Conservation (phyloP, 2,329 filamentous ascomycete genomes). For the Exophiala bonariae region DNA sequence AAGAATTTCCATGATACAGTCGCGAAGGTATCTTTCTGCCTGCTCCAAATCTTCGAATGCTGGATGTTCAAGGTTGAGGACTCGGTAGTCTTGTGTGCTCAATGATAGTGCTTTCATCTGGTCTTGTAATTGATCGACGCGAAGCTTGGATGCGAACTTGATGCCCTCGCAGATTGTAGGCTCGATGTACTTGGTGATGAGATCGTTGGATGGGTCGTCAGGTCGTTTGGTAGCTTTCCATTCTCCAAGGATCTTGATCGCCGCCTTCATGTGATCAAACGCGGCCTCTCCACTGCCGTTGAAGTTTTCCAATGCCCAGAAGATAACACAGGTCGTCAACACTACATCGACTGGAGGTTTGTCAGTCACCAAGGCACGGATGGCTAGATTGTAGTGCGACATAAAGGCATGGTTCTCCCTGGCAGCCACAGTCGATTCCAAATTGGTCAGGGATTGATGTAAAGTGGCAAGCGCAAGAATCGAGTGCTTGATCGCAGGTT, state of each 20-base stretch:
- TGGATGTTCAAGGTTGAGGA: slow-evolving; percentile 8
- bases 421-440: background rate
- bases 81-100: slow-evolving; percentile 10
- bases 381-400: slow-evolving; percentile 20
- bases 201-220: slow-evolving; percentile 12
- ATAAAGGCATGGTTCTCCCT: slow-evolving; percentile 13
- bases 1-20: slow-evolving; percentile 12
- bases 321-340: slow-evolving; percentile 17
- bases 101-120: slow-evolving; percentile 12
- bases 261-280: slow-evolving; percentile 19
- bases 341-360: slow-evolving; percentile 20
- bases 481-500: slow-evolving; percentile 23
- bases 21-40: slow-evolving; percentile 10
- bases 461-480: slow-evolving; percentile 19
- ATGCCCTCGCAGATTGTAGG: slow-evolving; percentile 16
- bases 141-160: slow-evolving; percentile 8
- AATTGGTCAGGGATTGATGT: slow-evolving; percentile 15
- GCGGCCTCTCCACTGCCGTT: slow-evolving; percentile 13
- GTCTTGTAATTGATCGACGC: slow-evolving; percentile 5
- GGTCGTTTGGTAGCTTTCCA: slow-evolving; percentile 15
- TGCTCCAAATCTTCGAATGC: slow-evolving; percentile 12
- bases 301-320: slow-evolving; percentile 21
- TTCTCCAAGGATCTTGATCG: slow-evolving; percentile 22
- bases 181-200: slow-evolving; percentile 19
- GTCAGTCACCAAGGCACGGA: slow-evolving; percentile 12